Base-by-base conservation (phyloP, 108 stramenopile species). In the Parietichytrium sp. region DNA sequence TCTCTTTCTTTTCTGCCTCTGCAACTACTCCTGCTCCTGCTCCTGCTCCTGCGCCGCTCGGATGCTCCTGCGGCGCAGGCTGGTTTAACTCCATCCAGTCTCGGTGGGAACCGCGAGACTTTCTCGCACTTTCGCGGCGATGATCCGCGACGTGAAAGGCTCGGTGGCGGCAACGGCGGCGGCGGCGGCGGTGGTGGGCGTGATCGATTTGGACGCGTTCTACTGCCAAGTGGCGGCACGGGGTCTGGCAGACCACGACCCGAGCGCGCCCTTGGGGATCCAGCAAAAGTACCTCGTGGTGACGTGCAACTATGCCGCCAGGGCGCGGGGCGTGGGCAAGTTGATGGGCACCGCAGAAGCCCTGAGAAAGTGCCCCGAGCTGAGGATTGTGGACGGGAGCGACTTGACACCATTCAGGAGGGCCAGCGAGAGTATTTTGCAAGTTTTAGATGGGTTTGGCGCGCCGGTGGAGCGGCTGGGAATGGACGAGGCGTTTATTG, bases 221-320 rank as follows among this genome's bases (percentile, higher is more conserved):
- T 78, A 78, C 48, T 45, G 47, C 13, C 78, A 78, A 48, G 78
- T 20, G 16, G 26, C 29, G 78, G 78, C 47, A 48, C 42, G 38
- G 45, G n/a, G n/a, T n/a, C 48, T 47, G 45, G 26, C 15, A 4
- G 26, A n/a, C 23, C n/a, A 47, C 10, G 47, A 48, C 29, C 78
- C 47, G n/a, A 48, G 78, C 10, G 20, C 4, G 78, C 78, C 78
- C 0, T 23, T 78, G 78, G 78, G 47, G 23, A 27, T 78, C 26
- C 45, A 27, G 78, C 78, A 78, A 49, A 78, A 78, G 78, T 47
- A 47, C 38, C 47, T 78, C 78, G 26, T 23, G n/a, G 78, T 78
- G 47, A 78, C 78, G 38, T 78, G 78, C 78, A 78, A 78, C 48
- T 78, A 78, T 18, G 78, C 47, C 23, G 78, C 78, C 13, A 45